These are phyloP conservation scores for Tetracladium setigerum DNA, from an alignment of 495 filamentous ascomycete genomes.

Conservation along the genomic window DNA sequence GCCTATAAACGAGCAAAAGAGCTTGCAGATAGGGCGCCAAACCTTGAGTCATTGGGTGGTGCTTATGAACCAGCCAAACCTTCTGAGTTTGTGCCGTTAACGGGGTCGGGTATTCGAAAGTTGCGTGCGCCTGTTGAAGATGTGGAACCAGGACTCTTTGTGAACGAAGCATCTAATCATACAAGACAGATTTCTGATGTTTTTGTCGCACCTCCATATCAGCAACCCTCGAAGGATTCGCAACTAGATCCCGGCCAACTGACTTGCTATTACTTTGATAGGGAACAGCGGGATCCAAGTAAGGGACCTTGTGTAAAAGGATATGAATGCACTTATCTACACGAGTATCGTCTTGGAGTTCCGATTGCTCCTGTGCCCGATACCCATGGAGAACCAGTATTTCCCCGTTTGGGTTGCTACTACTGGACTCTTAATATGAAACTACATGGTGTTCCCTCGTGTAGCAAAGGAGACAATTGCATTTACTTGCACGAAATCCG, in stretches of 20 bases:
- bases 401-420: no score
- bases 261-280: constrained; percentile 10
- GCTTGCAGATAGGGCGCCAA: constrained; percentile 14
- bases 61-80: constrained; percentile 12
- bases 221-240: not conserved
- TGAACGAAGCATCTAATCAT: no score
- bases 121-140: no score
- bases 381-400: no score
- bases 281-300: not conserved
- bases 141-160: no score
- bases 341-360: not conserved
- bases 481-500: no score
- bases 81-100: constrained; percentile 2
- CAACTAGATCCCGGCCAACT: not conserved
- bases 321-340: not conserved
- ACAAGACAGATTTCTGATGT: no score
- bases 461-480: no score
- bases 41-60: constrained; percentile 13
- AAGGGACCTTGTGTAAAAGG: constrained; percentile 1
- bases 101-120: constrained; percentile 5
- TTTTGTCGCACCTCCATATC: not conserved
- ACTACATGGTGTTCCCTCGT: no score
- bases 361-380: constrained; percentile 5
- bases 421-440: no score
- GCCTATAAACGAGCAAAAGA: constrained; percentile 13